Evolutionary conservation across 1,284 basidiomycete species (phyloP), one percentile per base, ranked within the genome.

Genomic region (Pseudozyma flocculosa): DNA sequence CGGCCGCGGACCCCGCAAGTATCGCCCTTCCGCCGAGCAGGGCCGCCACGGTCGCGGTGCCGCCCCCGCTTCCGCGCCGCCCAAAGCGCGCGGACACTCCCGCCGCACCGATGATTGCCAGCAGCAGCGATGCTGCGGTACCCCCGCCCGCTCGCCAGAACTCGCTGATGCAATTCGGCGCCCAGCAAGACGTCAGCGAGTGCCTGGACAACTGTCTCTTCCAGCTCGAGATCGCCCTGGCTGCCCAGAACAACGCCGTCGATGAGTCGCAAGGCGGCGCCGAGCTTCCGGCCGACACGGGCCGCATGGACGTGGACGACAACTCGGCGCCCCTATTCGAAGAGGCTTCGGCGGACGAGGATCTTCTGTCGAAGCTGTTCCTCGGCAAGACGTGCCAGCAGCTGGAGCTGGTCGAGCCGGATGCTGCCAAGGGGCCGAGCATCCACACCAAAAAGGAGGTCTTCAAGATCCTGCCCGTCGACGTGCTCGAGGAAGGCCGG

Each of bases 191-290:
- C 76, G 93, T 97, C 2, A 89, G 93, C 0, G 94, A 98, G 80
- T 96, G 94, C 78, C 89, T 98, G 85, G 93, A 98, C 80, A 98
- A 98, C 72, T 93, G 94, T 80, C 88, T 98, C 82, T 95, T 95
- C 80, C 95, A 98, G 79, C 90, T 98, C 54, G 93, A 99, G 79
- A 88, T 90, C 10, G 93, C 92, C 0, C 79, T 96, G 42, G 87
- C 88, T 14, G 79, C 85, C 19, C 46, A 48, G 5, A 41, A 37
- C 7, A 22, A 19, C 10, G 19, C 18, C 15, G 11, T 5, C 26
- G 26, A 7, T 11, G 26, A 29, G 5, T 29, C 26, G 26, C 5
- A 29, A 29, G 17, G 11, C 43, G 21, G 15, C 19, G 22, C 23
- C 14, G 37, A 32, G 11, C 15, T 7, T 5, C 7, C 26, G 5